Conservation (phyloP, 208 protist genomes). For the Leishmania turanica region DNA sequence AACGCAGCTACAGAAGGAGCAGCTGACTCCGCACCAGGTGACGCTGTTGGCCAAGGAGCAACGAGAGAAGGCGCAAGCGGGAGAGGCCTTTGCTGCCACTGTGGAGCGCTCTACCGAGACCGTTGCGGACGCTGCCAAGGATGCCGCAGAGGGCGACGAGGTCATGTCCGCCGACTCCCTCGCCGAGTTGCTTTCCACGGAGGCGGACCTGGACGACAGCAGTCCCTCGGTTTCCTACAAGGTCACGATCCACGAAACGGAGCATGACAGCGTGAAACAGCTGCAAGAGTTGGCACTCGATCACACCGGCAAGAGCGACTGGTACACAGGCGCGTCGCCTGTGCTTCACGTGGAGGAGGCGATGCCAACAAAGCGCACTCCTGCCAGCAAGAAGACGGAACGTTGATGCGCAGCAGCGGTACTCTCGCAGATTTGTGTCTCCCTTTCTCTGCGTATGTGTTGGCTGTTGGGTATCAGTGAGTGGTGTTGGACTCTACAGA, state of each 20-base stretch:
- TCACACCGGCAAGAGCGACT: constrained; percentile 47
- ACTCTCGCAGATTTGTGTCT: background rate
- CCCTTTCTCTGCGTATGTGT: background rate
- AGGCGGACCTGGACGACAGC: constrained; percentile 27
- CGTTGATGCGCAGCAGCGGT: background rate
- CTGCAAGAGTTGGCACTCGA: constrained; percentile 65
- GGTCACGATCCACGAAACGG: constrained; percentile 43
- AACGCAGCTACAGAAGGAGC: constrained; percentile 82
- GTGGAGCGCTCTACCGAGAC: constrained; percentile 28
- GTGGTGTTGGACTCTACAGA: background rate
- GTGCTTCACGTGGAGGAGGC: constrained; percentile 25
- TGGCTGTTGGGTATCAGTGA: background rate
- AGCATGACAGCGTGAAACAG: constrained; percentile 58
- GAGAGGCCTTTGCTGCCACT: constrained; percentile 43
- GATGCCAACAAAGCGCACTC: constrained; percentile 8
- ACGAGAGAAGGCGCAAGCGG: constrained; percentile 37
- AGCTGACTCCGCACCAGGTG: constrained; percentile 88
- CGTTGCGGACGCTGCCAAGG: constrained; percentile 2
- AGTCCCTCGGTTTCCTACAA: constrained; percentile 32
- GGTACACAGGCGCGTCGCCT: constrained; percentile 65
- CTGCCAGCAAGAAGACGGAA: background rate
- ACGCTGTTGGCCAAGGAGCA: constrained; percentile 64
- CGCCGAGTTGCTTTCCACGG: constrained; percentile 60
- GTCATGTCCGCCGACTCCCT: constrained; percentile 63
- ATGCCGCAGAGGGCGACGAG: constrained; percentile 11